Percentiles rank a stretch among this genome's conserved stretches.
Conservation (phyloP, 2,329 filamentous ascomycete genomes). For the Cercospora canescens region DNA sequence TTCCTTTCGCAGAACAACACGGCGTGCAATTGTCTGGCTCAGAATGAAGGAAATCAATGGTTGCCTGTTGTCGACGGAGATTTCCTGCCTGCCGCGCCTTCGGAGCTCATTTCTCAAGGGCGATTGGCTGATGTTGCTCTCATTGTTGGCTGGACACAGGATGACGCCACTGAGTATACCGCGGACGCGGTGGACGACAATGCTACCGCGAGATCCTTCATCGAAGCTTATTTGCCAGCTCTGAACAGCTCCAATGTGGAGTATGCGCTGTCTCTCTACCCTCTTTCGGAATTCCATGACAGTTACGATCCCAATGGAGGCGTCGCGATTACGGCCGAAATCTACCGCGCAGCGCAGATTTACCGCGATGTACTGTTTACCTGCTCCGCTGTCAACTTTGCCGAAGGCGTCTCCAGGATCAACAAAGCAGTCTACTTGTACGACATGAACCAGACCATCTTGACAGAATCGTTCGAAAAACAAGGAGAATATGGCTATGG, state of each 20-base stretch:
- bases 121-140: constrained; percentile 42
- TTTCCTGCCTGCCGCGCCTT: constrained; percentile 46
- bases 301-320: constrained; percentile 34
- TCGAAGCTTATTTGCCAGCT: constrained; percentile 42
- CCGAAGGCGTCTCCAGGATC: constrained; percentile 37
- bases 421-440: constrained; percentile 50
- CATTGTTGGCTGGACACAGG: constrained; percentile 46
- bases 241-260: constrained; percentile 34
- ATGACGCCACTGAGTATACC: constrained; percentile 42
- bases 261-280: constrained; percentile 36
- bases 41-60: constrained; percentile 52
- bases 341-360: constrained; percentile 52
- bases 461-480: constrained; percentile 44
- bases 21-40: constrained; percentile 35
- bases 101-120: constrained; percentile 39
- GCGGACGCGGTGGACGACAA: constrained; percentile 39
- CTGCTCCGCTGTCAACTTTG: constrained; percentile 50
- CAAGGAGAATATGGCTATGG: constrained; percentile 44
- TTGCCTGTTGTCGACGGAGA: constrained; percentile 52
- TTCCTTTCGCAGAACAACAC: constrained; percentile 48
- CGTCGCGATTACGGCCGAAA: constrained; percentile 44
- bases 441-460: constrained; percentile 56
- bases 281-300: constrained; percentile 45
- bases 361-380: constrained; percentile 55
- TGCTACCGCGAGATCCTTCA: constrained; percentile 38